These are phyloP conservation scores for Dactylellina leptospora DNA, from an alignment of 2,329 filamentous ascomycete genomes.

Conservation along the genomic window DNA sequence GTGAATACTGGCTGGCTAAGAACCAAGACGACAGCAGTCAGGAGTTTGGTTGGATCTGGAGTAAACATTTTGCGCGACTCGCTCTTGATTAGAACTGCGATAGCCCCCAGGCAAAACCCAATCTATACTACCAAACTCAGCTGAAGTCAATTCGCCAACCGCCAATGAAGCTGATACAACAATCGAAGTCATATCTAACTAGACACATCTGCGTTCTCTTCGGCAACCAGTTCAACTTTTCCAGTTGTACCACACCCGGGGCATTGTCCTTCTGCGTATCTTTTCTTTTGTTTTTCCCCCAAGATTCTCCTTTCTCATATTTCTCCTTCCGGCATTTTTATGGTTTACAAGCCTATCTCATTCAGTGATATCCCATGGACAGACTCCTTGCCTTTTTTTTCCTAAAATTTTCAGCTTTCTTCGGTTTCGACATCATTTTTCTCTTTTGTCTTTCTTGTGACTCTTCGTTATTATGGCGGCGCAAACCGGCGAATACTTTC, in stretches of 20 bases:
- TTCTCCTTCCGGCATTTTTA: conserved; percentile 15
- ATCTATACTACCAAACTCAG: not conserved
- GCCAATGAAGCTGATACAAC: too few species aligned
- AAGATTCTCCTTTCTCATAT: conserved; percentile 4
- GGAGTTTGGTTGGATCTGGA: conserved; percentile 97
- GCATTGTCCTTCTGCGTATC: conserved; percentile 12
- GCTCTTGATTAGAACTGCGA: conserved; percentile 60
- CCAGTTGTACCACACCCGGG: too few species aligned
- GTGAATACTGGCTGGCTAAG: conserved; percentile 94
- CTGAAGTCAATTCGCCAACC: too few species aligned
- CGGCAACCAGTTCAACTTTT: too few species aligned
- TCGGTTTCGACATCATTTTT: conserved; percentile 7
- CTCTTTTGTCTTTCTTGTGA: conserved; percentile 26
- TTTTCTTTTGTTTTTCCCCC: conserved; percentile 39
- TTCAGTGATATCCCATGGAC: conserved; percentile 49
- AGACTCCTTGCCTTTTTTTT: conserved; percentile 14
- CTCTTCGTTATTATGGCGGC: conserved; percentile 44
- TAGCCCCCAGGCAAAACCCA: not conserved
- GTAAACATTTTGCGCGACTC: conserved; percentile 85
- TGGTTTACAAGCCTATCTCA: conserved; percentile 29
- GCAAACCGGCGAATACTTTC: conserved; percentile 33
- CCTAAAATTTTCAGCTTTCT: not conserved
- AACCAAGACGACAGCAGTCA: conserved; percentile 89
- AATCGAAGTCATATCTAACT: too few species aligned
- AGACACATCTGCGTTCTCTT: too few species aligned